Evolutionary conservation across 2,329 filamentous ascomycete species (phyloP).

Genomic region (Claviceps cyperi): DNA sequence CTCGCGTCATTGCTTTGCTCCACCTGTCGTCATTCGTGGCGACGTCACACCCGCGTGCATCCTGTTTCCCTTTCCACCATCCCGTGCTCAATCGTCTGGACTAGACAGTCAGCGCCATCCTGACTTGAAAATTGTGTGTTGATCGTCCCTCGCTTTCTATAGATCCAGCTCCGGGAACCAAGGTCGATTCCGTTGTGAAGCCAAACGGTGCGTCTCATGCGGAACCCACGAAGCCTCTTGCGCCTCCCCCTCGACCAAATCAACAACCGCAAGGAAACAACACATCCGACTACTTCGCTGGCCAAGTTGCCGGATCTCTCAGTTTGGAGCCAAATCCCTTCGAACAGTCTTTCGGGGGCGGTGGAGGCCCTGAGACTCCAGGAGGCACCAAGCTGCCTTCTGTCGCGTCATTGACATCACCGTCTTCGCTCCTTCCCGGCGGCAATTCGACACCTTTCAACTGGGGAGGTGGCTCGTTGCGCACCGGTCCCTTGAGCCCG

Average conservation of each 20-base stretch:
- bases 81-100: not conserved
- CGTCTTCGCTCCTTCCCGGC: slow-evolving; percentile 64
- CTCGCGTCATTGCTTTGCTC: not conserved
- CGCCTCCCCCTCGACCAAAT: slow-evolving; percentile 53
- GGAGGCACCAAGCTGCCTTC: slow-evolving; percentile 73
- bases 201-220: slow-evolving; percentile 36
- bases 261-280: slow-evolving; percentile 33
- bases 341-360: slow-evolving; percentile 74
- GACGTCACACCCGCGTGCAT: not conserved
- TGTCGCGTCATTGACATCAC: slow-evolving; percentile 81
- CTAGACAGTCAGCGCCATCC: not conserved
- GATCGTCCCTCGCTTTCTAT: slow-evolving; percentile 5
- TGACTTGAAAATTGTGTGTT: slow-evolving; percentile 10
- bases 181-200: slow-evolving; percentile 32
- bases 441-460: slow-evolving; percentile 58
- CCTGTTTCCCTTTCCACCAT: not conserved
- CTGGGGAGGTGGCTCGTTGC: slow-evolving; percentile 72
- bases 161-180: slow-evolving; percentile 32
- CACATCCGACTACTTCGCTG: slow-evolving; percentile 56
- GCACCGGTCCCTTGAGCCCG: slow-evolving; percentile 86
- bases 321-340: slow-evolving; percentile 90
- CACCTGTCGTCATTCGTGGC: slow-evolving; percentile 2
- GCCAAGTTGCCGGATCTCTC: slow-evolving; percentile 38
- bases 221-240: slow-evolving; percentile 50
- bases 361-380: slow-evolving; percentile 59